Base-by-base conservation (phyloP, 2,329 filamentous ascomycete species). In the Gaeumannomyces sp. region DNA sequence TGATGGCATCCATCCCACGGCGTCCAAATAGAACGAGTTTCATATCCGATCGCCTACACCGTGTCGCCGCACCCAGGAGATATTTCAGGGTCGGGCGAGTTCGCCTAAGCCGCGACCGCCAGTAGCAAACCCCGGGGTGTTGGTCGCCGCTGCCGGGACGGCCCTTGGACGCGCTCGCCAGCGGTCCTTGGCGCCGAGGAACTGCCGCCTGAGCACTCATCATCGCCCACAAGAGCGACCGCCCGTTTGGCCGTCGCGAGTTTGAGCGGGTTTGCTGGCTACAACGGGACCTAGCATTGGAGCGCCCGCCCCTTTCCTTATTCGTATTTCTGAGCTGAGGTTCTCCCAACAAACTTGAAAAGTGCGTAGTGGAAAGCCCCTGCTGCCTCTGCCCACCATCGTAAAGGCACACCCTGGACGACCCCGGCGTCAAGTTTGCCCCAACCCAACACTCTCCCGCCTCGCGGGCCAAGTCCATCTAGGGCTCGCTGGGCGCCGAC, bases 371-470 rank as follows among this genome's bases (percentile, higher is more conserved):
- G 66, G 72, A 74, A 65, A 72, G 73, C 68, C 69, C 71, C 14
- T 71, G 71, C 65, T 72, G 74, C 64, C 72, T 77, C 66, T 66
- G 74, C 71, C 68, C 14, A 73, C 72, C 31, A 59, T 66, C 31
- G 33, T 76, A 7, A 69, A 71, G 16, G 68, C 70, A 5, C 76
- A 62, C 50, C 59, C 75, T 60, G 29, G 25, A 33, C 4, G 57
- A 64, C 57, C 62, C 76, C 0, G 69, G 76, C 29, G 74, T 74
- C 53, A 76, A 74, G 64, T 78, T 77, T 64, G 72, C 77, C 31
- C 69, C 77, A 16, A 73, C 71, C 11, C 73, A 77, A 64, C 72
- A 76, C 25, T 68, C 74, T 28, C 71, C 73, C 7, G 72, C 74
- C n/a, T 73, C 72, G 59, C 77, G 76, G 76, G 70, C 68, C 10